Base-by-base conservation (phyloP, 352 stramenopile genomes). In the Globisporangium paroecandrum region DNA sequence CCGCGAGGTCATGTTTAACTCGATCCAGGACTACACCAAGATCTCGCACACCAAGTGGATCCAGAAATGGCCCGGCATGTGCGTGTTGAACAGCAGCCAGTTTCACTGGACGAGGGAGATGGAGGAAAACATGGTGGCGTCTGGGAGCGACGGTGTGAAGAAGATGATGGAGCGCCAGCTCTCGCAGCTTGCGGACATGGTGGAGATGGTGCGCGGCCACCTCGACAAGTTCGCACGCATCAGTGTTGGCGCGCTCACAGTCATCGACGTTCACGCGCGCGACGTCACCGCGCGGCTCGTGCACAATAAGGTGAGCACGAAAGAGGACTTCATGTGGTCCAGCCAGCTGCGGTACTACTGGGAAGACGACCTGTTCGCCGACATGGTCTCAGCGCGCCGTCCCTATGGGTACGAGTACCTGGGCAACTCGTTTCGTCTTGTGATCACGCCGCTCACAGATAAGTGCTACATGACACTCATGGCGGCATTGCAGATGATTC, bases 401-500 rank as follows among this genome's bases (percentile, higher is more conserved):
- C 83, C 90, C 18, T 98, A 98, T 60, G 94, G 90, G 12, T 98
- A 98, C 71, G 94, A 98, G 72, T 98, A 98, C 61, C 75, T 98
- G 0, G 94, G 94, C 1, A 98, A 98, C 77, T 97, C 89, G 15
- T 97, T 98, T 61, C 89, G 94, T 0, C 76, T 98, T 24, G 94
- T 98, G 7, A 98, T 98, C 75, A 98, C 94, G 1, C 94, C 94
- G 24, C 68, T 98, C 7, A 98, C 94, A 3, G 94, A 98, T 67
- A 98, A 98, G 63, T 98, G 94, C 74, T 98, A 98, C 72, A 86
- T 98, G 74, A 98, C 94, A 12, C 77, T 98, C 22, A 98, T 98
- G 94, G 92, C 92, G 10, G 94, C 94, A 1, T 67, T 98, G 25
- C 94, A 98, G 66, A 98, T 98, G 93, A 98, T 95, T 43, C 77